phyloP scores from a whole-genome alignment of 352 stramenopile genomes.

The Pythium oligandrum region DNA sequence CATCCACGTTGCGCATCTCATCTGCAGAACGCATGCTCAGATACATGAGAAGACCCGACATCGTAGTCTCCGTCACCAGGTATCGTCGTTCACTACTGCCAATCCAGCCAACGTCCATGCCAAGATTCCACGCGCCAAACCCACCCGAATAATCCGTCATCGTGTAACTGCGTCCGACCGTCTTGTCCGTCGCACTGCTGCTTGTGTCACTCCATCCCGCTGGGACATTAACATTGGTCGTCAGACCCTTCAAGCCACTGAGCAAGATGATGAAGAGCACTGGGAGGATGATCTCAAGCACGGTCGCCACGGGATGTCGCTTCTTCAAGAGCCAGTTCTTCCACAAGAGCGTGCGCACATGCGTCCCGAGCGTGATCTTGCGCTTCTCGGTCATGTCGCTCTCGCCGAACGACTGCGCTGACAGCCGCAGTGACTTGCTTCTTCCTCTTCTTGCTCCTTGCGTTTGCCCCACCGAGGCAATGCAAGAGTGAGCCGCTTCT shows the following conservation, averaged over 20 bases:
- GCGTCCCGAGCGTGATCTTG: constrained; percentile 1
- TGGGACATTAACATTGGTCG: constrained; percentile 47
- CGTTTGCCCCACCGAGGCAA: too few species aligned
- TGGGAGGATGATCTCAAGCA: constrained; percentile 52
- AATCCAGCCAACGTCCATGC: constrained; percentile 4
- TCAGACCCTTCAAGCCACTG: constrained; percentile 44
- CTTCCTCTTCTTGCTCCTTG: too few species aligned
- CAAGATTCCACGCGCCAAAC: constrained; percentile 1
- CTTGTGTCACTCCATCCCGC: constrained; percentile 48
- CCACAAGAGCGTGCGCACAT: constrained; percentile 47
- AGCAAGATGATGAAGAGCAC: constrained; percentile 69
- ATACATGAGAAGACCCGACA: constrained; percentile 49
- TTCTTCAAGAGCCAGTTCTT: constrained; percentile 79
- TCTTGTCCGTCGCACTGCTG: neutral
- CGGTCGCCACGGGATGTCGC: constrained; percentile 46
- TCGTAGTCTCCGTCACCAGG: constrained; percentile 38
- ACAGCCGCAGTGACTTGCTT: too few species aligned
- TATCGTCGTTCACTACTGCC: constrained; percentile 24
- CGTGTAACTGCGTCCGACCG: constrained; percentile 20
- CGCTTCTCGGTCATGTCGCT: too few species aligned
- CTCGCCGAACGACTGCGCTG: too few species aligned
- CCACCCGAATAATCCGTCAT: constrained; percentile 9
- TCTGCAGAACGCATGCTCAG: constrained; percentile 25
- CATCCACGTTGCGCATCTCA: constrained; percentile 22
- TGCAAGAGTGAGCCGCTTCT: too few species aligned